Base-by-base conservation (phyloP, 305 asterid genomes). In the Fraxinus ornus region DNA sequence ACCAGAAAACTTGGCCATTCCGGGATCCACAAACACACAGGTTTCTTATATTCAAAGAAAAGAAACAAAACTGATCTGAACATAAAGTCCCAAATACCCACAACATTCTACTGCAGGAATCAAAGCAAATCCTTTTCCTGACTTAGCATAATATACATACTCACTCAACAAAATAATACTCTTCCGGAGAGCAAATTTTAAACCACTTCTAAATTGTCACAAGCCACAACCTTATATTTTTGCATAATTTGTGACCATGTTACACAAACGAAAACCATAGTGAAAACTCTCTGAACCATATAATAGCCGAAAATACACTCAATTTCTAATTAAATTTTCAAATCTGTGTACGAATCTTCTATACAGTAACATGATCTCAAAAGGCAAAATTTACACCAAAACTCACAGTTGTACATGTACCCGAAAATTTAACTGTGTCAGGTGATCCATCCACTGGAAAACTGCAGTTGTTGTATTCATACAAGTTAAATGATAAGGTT, bases 391-490 rank as follows among this genome's bases (percentile, higher is more conserved):
- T 30, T 73, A 73, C 49, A 17, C 28, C 26, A 73, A 73, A 73
- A 35, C 52, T 73, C 30, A n/a, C 47, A 72, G 24, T 73, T 35
- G 77, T 33, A 7, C 77, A 73, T 73, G 47, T 35, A 73, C 77
- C 7, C 17, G 77, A 76, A 62, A 72, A 32, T 47, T 80, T 64
- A 49, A 79, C 85, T 35, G 76, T 21, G 60, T 79, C 85, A 62
- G 47, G 70, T 52, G 72, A 35, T 70, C 79, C 52, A 12, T 57
- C 78, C 80, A 21, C 76, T 30, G 24, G 75, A 70, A 66, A 60
- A 64, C 77, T 72, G 82, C 81, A 47, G 83, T 80, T 47, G 81
- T 80, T 62, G 75, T 75, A 74, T 64, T 32, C 76, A 78, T 66
- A 74, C 84, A 81, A 80, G 76, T 73, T 49, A 79, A 21, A 68